Conservation (phyloP, 2,329 filamentous ascomycete genomes). For the Beauveria rudraprayagi region DNA sequence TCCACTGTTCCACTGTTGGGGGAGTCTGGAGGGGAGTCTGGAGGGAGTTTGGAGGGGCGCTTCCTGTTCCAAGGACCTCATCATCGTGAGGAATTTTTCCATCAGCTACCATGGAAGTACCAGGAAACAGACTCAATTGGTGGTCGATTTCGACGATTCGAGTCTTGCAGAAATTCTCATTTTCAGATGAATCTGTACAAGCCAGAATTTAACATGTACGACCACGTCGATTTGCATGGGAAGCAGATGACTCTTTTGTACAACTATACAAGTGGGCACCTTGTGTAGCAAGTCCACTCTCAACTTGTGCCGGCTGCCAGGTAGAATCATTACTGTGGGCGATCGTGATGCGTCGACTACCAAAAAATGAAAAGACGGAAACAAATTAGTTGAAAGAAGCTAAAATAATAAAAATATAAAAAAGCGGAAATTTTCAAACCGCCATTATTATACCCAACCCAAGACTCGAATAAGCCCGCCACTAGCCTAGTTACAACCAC, state of each 20-base stretch:
- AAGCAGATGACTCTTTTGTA: not conserved
- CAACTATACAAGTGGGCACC: not conserved
- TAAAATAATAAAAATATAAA: not conserved
- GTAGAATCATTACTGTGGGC: not conserved
- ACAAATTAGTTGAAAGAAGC: not conserved
- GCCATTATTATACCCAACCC: slow-evolving; percentile 6
- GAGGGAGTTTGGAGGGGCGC: too few species aligned
- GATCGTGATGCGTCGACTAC: slow-evolving; percentile 3
- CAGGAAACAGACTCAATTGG: not conserved
- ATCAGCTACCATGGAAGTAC: not conserved
- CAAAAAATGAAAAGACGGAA: not conserved
- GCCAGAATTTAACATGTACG: not conserved
- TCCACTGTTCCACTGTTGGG: too few species aligned
- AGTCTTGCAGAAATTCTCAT: not conserved
- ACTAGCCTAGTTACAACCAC: not conserved
- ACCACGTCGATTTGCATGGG: not conserved
- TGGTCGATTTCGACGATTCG: not conserved
- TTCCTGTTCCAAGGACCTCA: not conserved
- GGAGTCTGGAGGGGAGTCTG: too few species aligned
- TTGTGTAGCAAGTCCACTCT: not conserved
- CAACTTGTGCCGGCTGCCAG: not conserved
- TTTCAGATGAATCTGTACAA: not conserved
- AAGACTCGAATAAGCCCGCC: not conserved
- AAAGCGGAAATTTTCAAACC: not conserved
- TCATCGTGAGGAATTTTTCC: not conserved